Evolutionary conservation across 1,139 yeast species (phyloP), one percentile per base, ranked within the genome.

Genomic region (Candida buenavistaensis): DNA sequence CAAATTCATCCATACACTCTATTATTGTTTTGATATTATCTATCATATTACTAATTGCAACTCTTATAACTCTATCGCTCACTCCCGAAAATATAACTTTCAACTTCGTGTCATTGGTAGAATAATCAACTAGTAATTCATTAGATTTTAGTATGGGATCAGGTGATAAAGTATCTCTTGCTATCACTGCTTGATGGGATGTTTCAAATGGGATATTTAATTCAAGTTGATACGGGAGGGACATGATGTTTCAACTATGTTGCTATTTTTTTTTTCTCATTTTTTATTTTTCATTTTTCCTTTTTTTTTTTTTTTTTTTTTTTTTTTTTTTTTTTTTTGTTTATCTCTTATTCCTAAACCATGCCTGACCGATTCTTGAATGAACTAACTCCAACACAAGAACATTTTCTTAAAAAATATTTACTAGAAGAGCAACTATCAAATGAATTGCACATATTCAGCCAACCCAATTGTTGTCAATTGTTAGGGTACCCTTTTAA

Each of bases 401-500:
- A 87, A 57, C 97, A 90, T 51, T 86, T 85, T 55, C 69, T 90
- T 38, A 90, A 90, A 59, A 78, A 94, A 49, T 89, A 84, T 57
- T 67, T 90, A 23, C 62, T 90, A 22, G 75, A 79, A 44, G 64
- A 73, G 11, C 75, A 85, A 49, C 59, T 89, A 24, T 68, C 72
- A 16, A 56, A 70, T 6, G 97, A 90, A 56, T 65, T 88, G 28
- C 74, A 64, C 25, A 56, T 59, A 22, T 62, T 89, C 33, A 72
- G 78, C 36, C 77, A 79, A 42, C 73, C 78, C 35, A 59, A 75
- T 25, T 79, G 89, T 32, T 62, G 88, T 40, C 67, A 82, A 37
- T 56, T 70, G 33, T 73, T 90, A 46, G 97, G 97, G 0, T 68
- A 68, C 6, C 97, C 97, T 0, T 90, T 90, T 47, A 44, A 47